phyloP scores from a whole-genome alignment of 768 basidiomycete genomes.

The Hysterangium stoloniferum region DNA sequence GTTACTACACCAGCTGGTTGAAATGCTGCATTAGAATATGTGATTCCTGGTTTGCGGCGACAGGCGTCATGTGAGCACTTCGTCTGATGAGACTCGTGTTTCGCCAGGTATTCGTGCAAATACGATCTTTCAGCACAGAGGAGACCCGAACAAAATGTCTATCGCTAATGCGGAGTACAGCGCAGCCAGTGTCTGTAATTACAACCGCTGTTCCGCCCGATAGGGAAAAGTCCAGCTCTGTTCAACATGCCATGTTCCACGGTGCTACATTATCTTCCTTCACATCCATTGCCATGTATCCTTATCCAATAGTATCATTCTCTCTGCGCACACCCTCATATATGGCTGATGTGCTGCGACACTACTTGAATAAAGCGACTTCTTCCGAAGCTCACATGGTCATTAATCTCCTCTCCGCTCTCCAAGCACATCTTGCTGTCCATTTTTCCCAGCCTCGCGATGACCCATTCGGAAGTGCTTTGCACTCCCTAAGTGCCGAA shows the following conservation, averaged over 20 bases:
- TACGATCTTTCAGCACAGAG: background rate
- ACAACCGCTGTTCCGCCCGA: conserved; percentile 49
- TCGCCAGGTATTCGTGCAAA: background rate
- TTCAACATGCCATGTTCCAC: conserved; percentile 40
- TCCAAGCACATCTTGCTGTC: conserved; percentile 54
- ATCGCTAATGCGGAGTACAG: conserved; percentile 59
- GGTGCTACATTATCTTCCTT: conserved; percentile 94
- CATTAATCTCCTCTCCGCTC: conserved; percentile 70
- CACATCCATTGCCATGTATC: conserved; percentile 84
- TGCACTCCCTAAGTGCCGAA: conserved; percentile 37
- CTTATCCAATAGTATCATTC: conserved; percentile 81
- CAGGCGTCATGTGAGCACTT: no score
- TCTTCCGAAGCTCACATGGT: conserved; percentile 46
- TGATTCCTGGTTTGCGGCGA: no score
- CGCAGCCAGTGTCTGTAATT: conserved; percentile 82
- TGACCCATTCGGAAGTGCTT: conserved; percentile 22
- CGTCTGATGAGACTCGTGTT: background rate
- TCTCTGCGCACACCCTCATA: conserved; percentile 85
- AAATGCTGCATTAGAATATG: no score
- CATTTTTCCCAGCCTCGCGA: conserved; percentile 56
- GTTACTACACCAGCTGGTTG: no score
- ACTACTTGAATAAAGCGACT: conserved; percentile 20
- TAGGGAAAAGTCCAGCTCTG: background rate
- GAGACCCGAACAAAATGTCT: conserved; percentile 2
- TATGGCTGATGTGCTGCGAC: conserved; percentile 56